Evolutionary conservation across 768 basidiomycete species (phyloP).

Genomic region (Coprinellus micaceus): DNA sequence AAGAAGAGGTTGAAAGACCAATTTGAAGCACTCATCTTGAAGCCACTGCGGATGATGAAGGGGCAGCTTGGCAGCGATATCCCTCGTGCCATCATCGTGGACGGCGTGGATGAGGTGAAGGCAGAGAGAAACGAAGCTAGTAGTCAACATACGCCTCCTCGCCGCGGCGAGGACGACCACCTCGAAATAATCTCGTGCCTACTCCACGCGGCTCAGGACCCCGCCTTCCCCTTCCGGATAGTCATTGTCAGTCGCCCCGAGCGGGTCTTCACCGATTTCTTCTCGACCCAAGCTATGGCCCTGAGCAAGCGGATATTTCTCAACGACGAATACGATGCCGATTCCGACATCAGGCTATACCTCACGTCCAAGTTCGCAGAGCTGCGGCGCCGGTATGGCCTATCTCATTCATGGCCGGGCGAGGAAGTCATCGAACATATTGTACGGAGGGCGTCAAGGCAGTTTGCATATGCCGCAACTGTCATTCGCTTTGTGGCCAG

Average conservation of each 20-base stretch:
- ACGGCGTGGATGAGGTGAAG: slow-evolving; percentile 10
- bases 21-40: slow-evolving; percentile 1
- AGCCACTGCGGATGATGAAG: neutral
- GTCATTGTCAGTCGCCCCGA: neutral
- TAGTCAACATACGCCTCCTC: too few relatives aligned
- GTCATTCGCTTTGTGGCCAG: slow-evolving; percentile 7
- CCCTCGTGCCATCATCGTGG: neutral
- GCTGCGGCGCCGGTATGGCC: neutral
- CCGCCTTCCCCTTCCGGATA: neutral
- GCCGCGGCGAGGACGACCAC: neutral
- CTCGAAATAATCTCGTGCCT: neutral
- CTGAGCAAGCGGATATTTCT: neutral
- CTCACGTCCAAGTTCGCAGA: neutral
- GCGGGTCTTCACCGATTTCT: neutral
- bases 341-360: slow-evolving; percentile 1
- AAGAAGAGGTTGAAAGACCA: slow-evolving; percentile 1
- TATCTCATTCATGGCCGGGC: neutral
- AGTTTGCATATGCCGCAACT: slow-evolving; percentile 16
- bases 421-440: neutral
- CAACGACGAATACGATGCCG: neutral
- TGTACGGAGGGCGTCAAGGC: slow-evolving; percentile 8
- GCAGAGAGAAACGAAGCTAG: neutral
- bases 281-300: neutral
- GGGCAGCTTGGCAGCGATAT: neutral
- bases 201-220: neutral